Percentiles rank a stretch among this genome's conserved stretches.
Evolutionary conservation across 768 basidiomycete species (phyloP).

Genomic region (Pleurotus djamor): DNA sequence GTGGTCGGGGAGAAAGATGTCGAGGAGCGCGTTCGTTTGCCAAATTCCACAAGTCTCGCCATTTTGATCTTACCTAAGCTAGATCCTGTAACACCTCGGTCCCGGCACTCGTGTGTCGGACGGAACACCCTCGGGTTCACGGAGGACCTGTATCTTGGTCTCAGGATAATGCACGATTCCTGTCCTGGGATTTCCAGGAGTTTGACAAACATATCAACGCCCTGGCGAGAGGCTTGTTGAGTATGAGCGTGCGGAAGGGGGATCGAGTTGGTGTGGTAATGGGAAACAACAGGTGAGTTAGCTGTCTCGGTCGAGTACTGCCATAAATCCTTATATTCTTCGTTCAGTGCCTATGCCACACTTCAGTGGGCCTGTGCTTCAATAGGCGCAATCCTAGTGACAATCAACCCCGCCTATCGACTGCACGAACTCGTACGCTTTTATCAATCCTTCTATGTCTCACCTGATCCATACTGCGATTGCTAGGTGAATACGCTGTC

Average conservation of each 20-base stretch:
- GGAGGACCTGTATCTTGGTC: constrained; percentile 52
- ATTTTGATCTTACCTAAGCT: background rate
- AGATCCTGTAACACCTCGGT: background rate
- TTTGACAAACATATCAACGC: constrained; percentile 66
- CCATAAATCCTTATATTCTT: background rate
- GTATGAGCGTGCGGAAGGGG: constrained; percentile 69
- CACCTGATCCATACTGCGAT: background rate
- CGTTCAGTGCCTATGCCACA: constrained; percentile 67
- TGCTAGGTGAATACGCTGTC: constrained; percentile 57
- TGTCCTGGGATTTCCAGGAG: constrained; percentile 76
- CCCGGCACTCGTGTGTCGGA: constrained; percentile 66
- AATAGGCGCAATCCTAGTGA: constrained; percentile 80
- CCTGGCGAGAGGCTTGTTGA: constrained; percentile 66
- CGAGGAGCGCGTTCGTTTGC: background rate
- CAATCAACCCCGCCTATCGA: constrained; percentile 81
- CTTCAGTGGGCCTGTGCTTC: constrained; percentile 88
- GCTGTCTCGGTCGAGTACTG: background rate
- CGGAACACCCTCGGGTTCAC: constrained; percentile 55
- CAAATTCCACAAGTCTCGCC: background rate
- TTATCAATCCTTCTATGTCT: background rate
- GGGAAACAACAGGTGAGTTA: constrained; percentile 77
- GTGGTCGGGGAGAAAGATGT: background rate
- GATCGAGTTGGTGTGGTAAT: constrained; percentile 80
- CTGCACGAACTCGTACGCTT: constrained; percentile 64
- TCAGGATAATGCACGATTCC: constrained; percentile 35